A percentile compares a stretch with the other conserved stretches of the same genome.
phyloP scores from a whole-genome alignment of 2,329 filamentous ascomycete genomes.

The Microascus cirrosus region DNA sequence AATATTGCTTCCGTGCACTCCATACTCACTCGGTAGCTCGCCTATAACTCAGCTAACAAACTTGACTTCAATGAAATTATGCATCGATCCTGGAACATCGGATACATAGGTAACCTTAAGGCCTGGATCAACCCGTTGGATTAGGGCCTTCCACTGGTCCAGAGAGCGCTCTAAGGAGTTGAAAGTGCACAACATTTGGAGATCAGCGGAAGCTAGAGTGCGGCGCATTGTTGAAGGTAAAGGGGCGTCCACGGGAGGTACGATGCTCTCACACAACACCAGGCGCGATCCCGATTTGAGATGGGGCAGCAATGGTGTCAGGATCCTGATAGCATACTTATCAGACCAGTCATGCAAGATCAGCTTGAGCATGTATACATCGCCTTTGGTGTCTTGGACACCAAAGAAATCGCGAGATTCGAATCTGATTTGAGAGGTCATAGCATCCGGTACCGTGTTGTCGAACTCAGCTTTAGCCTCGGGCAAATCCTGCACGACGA shows the following conservation, averaged over 20 bases:
- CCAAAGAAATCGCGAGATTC: constrained; percentile 25
- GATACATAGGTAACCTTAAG: not conserved
- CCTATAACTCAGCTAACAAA: too few relatives aligned
- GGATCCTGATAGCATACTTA: constrained; percentile 24
- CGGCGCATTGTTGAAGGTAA: not conserved
- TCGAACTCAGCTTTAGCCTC: constrained; percentile 22
- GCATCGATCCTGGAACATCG: not conserved
- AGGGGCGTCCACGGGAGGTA: constrained; percentile 17
- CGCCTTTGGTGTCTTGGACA: constrained; percentile 25
- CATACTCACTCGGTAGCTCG: too few relatives aligned
- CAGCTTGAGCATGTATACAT: constrained; percentile 40
- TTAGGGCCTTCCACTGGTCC: not conserved
- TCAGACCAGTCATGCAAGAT: constrained; percentile 49
- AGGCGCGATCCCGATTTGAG: constrained; percentile 30
- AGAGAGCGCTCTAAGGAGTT: constrained; percentile 18
- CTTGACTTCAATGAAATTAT: not conserved
- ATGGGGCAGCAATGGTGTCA: constrained; percentile 28
- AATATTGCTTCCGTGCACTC: too few relatives aligned
- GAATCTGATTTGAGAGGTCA: constrained; percentile 21
- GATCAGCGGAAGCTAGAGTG: constrained; percentile 11
- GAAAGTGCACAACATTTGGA: constrained; percentile 38
- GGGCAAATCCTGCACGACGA: constrained; percentile 33
- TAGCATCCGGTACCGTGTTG: constrained; percentile 18
- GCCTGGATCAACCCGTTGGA: not conserved
- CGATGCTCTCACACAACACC: constrained; percentile 25